Base-by-base conservation (phyloP, 1,284 basidiomycete species). In the Porodaedalea pini region DNA sequence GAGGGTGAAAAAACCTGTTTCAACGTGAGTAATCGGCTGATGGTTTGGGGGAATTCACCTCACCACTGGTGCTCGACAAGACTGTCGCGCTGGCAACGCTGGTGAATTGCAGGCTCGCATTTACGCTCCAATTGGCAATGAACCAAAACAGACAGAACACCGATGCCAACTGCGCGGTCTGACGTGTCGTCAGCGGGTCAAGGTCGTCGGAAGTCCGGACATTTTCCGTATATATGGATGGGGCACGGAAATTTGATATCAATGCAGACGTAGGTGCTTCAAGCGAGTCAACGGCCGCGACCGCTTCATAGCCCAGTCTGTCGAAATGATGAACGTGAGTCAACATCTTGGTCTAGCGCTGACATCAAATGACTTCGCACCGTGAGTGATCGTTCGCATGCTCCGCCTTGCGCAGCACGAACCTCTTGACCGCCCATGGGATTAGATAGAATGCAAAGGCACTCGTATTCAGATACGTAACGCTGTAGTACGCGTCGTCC, bases 31-130 rank as follows among this genome's bases (percentile, higher is more conserved):
- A 58, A 36, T 34, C 32, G 21, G 11, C n/a, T 50, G 40, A 37
- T 29, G 23, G n/a, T 37, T 31, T n/a, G 45, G 34, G 29, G 10
- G 32, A n/a, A 37, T 32, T 34, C 19, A 15, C 74, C 87, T 60
- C 69, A 91, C 94, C 93, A 63, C 92, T 94, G 76, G 87, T 94
- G 67, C 87, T 87, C 2, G 90, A 89, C 50, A 97, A 71, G 41
- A 98, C 89, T 2, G 94, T 97, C 23, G 91, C 85, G 67, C 92
- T 95, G 3, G 92, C 91, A 23, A 97, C 94, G 64, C 86, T 92
- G 1, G 95, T 97, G 69, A 86, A 90, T 36, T 82, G 85, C 47
- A 97, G 76, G 8, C 89, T 78, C 1, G 86, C 85, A 69, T 94
- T 96, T 44, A 94, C 73, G 5, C 85, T 73, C 92, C 93, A 97